A percentile compares a stretch with the other conserved stretches of the same genome.
These are phyloP conservation scores for Fraxinus albicans DNA, from an alignment of 305 asterid species.

Conservation along the genomic window DNA sequence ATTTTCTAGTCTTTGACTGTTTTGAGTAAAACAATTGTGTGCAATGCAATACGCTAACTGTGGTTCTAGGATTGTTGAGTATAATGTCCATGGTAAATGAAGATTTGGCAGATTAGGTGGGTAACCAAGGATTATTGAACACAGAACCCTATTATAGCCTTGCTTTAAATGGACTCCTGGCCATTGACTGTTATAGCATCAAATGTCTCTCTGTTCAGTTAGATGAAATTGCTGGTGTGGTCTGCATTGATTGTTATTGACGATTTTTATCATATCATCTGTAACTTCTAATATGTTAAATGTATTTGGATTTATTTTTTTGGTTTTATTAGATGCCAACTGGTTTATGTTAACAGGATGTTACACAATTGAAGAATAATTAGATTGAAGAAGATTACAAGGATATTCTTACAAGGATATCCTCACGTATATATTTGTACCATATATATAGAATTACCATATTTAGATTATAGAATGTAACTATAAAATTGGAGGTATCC, in stretches of 20 bases:
- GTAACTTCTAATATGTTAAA: neutral
- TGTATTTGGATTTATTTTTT: neutral
- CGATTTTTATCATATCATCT: neutral
- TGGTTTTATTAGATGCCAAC: neutral
- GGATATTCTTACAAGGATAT: neutral
- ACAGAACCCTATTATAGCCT: neutral
- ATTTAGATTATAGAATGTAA: neutral
- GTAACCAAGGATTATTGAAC: neutral
- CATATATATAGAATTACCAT: too few species aligned
- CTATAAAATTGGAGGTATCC: neutral
- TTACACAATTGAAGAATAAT: too few species aligned
- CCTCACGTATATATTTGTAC: too few species aligned
- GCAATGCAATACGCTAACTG: neutral
- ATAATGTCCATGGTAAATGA: neutral
- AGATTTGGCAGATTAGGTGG: neutral
- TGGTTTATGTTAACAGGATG: neutral
- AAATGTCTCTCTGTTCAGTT: neutral
- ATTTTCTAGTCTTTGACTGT: neutral
- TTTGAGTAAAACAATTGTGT: neutral
- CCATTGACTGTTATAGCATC: neutral
- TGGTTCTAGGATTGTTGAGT: neutral
- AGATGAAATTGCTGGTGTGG: neutral
- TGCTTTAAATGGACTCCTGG: neutral
- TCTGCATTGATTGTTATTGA: neutral
- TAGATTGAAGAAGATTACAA: neutral